These are phyloP conservation scores for Sugiyamaella pinicola DNA, from an alignment of 1,139 yeast species.

Conservation along the genomic window DNA sequence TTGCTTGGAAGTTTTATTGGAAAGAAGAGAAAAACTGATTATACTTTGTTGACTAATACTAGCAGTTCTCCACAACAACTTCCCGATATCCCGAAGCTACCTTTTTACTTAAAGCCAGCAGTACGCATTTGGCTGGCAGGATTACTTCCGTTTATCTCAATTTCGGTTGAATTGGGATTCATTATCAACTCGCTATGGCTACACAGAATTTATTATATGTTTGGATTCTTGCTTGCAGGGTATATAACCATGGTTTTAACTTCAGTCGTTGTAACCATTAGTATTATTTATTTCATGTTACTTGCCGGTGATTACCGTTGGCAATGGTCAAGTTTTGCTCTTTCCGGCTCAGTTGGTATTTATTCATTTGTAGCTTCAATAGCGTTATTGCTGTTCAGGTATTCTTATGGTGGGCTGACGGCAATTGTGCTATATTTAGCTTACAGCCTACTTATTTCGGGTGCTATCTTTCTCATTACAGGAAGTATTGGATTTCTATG, in stretches of 20 bases:
- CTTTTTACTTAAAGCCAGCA: slow-evolving; percentile 71
- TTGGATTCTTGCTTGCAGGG: slow-evolving; percentile 91
- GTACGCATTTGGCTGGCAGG: slow-evolving; percentile 79
- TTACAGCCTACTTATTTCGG: slow-evolving; percentile 74
- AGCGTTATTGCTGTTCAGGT: slow-evolving; percentile 47
- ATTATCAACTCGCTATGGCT: slow-evolving; percentile 88
- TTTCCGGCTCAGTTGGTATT: slow-evolving; percentile 86
- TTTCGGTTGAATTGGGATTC: slow-evolving; percentile 91
- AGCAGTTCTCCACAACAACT: slow-evolving; percentile 50
- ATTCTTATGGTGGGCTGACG: slow-evolving; percentile 73
- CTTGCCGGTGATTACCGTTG: slow-evolving; percentile 92
- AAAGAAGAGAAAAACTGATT: slow-evolving; percentile 51
- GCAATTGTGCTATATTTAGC: slow-evolving; percentile 81
- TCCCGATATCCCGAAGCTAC: slow-evolving; percentile 90
- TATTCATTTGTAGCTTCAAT: slow-evolving; percentile 84
- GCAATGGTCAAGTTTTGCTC: slow-evolving; percentile 92
- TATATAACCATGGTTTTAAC: slow-evolving; percentile 78
- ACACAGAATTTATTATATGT: slow-evolving; percentile 92
- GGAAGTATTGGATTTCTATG: slow-evolving; percentile 86
- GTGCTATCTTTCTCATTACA: slow-evolving; percentile 74
- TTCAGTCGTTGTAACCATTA: slow-evolving; percentile 74
- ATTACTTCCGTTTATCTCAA: slow-evolving; percentile 90
- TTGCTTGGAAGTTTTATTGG: slow-evolving; percentile 78
- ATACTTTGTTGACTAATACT: not conserved
- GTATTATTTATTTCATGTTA: slow-evolving; percentile 81